Conservation (phyloP, 2,329 filamentous ascomycete genomes). For the Apiospora saccharicola region DNA sequence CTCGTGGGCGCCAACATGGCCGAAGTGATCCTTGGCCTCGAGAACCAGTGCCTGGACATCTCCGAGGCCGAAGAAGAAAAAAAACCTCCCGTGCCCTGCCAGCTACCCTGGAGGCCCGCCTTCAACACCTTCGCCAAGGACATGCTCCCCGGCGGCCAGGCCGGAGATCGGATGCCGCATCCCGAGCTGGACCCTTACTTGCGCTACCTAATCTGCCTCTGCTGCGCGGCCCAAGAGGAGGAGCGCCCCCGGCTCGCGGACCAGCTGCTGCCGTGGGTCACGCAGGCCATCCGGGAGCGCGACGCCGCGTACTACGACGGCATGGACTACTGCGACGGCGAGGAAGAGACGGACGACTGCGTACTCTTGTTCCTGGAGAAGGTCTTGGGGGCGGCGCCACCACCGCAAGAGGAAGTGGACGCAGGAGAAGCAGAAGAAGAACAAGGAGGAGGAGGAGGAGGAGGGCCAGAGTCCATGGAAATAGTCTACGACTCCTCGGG, state of each 20-base stretch:
- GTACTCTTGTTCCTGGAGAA: neutral
- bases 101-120: neutral
- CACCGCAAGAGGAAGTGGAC: neutral
- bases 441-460: neutral
- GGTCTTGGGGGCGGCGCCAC: neutral
- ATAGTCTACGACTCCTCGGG: no score
- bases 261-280: neutral
- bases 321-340: neutral
- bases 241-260: neutral
- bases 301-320: neutral
- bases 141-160: neutral
- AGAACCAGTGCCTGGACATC: neutral
- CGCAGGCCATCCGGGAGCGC: neutral
- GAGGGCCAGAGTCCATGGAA: neutral
- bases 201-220: neutral
- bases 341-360: neutral
- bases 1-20: neutral
- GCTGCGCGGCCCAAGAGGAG: neutral
- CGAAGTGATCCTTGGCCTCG: neutral
- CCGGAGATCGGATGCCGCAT: neutral
- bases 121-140: neutral
- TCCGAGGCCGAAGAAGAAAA: neutral
- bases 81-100: no score
- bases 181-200: conserved; percentile 3
- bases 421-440: no score